Evolutionary conservation across 306 rosid species (phyloP).

Genomic region (Begonia masoniana): DNA sequence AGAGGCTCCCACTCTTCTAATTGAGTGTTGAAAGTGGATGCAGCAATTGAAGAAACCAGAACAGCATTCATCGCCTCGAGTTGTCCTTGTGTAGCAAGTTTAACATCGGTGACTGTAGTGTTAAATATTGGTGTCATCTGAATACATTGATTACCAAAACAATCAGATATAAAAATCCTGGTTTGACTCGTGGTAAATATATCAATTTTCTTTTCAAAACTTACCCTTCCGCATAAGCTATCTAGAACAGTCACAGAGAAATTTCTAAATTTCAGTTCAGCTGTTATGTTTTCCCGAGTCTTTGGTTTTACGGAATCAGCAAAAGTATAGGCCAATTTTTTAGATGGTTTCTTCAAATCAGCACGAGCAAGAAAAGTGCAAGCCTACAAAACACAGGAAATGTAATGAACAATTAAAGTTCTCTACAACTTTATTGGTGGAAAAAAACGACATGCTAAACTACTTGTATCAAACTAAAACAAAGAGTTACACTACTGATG

Average conservation of each 20-base stretch:
- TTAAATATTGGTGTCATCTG: constrained; percentile 94
- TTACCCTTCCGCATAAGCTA: constrained; percentile 89
- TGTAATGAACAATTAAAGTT: background rate
- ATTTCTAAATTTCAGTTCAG: constrained; percentile 77
- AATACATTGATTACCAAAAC: constrained; percentile 15
- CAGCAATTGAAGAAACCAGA: constrained; percentile 83
- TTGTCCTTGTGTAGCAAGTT: constrained; percentile 90
- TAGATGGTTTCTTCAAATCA: constrained; percentile 77
- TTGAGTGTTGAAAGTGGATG: constrained; percentile 88
- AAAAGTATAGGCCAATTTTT: constrained; percentile 64
- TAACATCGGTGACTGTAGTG: constrained; percentile 74
- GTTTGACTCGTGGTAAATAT: constrained; percentile 5
- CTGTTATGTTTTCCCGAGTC: constrained; percentile 73
- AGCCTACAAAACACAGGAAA: constrained; percentile 45
- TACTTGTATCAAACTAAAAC: background rate
- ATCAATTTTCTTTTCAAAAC: constrained; percentile 6
- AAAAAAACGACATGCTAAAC: no score
- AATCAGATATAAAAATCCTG: constrained; percentile 2
- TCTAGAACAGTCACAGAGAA: constrained; percentile 84
- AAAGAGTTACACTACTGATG: background rate
- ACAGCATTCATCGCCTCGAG: constrained; percentile 86
- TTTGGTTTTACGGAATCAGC: constrained; percentile 81
- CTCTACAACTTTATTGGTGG: no score
- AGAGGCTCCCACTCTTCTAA: constrained; percentile 98
- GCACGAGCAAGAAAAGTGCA: constrained; percentile 85